phyloP scores from a whole-genome alignment of 2,329 filamentous ascomycete genomes.

The Oidium heveae region DNA sequence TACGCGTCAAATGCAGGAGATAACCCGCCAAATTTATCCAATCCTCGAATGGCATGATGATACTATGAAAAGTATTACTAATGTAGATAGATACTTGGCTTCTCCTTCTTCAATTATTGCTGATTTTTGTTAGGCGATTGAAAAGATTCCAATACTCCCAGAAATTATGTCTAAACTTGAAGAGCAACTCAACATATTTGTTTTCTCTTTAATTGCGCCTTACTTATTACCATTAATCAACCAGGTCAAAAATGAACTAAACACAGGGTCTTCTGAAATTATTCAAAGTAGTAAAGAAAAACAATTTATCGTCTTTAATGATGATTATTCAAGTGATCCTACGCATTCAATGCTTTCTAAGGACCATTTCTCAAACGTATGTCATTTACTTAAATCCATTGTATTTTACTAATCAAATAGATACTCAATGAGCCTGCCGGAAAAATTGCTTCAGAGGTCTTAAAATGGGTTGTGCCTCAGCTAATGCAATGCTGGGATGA shows the following conservation, averaged over 20 bases:
- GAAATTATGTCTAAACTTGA: too few relatives aligned
- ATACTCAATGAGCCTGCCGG: slow-evolving; percentile 75
- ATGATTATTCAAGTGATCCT: slow-evolving; percentile 56
- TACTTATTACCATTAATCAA: too few relatives aligned
- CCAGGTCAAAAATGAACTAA: too few relatives aligned
- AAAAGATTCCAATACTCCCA: too few relatives aligned
- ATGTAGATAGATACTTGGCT: too few relatives aligned
- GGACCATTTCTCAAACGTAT: slow-evolving; percentile 47
- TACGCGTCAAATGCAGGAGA: slow-evolving; percentile 46
- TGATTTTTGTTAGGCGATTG: slow-evolving; percentile 32
- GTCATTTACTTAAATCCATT: background rate
- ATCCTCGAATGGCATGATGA: slow-evolving; percentile 81
- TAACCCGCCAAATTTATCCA: slow-evolving; percentile 63
- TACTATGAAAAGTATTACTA: slow-evolving; percentile 52
- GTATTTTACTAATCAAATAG: slow-evolving; percentile 9
- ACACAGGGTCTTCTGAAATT: too few relatives aligned
- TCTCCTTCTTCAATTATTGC: too few relatives aligned
- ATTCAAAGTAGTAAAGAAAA: too few relatives aligned
- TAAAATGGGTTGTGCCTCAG: slow-evolving; percentile 73
- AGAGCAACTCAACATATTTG: too few relatives aligned
- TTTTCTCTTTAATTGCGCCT: too few relatives aligned
- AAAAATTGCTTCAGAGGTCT: slow-evolving; percentile 49
- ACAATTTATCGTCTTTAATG: too few relatives aligned
- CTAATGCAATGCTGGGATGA: slow-evolving; percentile 75
- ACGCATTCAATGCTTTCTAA: slow-evolving; percentile 93